These are phyloP conservation scores for Pseudomassariella vexata DNA, from an alignment of 2,329 filamentous ascomycete genomes.

Conservation along the genomic window DNA sequence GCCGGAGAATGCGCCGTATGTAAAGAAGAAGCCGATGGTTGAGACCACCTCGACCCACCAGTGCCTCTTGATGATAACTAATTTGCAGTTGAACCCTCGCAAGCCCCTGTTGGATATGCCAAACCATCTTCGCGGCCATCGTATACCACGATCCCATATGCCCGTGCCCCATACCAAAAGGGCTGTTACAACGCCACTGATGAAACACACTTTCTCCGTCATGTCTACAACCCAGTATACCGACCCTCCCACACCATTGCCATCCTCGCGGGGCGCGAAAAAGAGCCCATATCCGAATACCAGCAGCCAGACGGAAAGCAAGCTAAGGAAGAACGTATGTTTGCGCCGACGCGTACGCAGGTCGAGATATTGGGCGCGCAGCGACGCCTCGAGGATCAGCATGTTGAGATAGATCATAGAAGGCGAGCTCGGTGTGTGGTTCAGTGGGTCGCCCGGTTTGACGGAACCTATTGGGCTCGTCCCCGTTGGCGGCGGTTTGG, in stretches of 20 bases:
- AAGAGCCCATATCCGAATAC: conserved; percentile 89
- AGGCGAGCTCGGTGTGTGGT: conserved; percentile 79
- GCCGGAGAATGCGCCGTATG: conserved; percentile 66
- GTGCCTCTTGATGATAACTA: conserved; percentile 78
- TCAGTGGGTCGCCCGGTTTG: conserved; percentile 63
- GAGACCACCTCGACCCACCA: conserved; percentile 76
- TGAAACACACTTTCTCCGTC: conserved; percentile 83
- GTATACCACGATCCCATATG: conserved; percentile 90
- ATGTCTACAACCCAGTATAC: conserved; percentile 96
- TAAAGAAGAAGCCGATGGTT: conserved; percentile 70
- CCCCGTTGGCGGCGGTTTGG: conserved; percentile 35
- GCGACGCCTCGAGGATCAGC: conserved; percentile 88
- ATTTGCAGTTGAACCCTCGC: conserved; percentile 90
- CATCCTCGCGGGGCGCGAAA: conserved; percentile 92
- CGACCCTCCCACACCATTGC: conserved; percentile 80
- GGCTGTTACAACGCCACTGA: conserved; percentile 82
- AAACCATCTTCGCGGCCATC: conserved; percentile 92
- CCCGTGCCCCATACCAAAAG: conserved; percentile 90
- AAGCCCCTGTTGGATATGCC: conserved; percentile 83
- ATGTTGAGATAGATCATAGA: conserved; percentile 98
- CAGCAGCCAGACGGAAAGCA: conserved; percentile 74
- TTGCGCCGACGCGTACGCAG: conserved; percentile 82
- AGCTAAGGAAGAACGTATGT: conserved; percentile 84
- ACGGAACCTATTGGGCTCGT: conserved; percentile 37
- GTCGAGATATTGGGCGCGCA: conserved; percentile 88